Percentiles rank a stretch among this genome's conserved stretches.
These are phyloP conservation scores for Angophora floribunda DNA, from an alignment of 345 rosid species.

Conservation along the genomic window DNA sequence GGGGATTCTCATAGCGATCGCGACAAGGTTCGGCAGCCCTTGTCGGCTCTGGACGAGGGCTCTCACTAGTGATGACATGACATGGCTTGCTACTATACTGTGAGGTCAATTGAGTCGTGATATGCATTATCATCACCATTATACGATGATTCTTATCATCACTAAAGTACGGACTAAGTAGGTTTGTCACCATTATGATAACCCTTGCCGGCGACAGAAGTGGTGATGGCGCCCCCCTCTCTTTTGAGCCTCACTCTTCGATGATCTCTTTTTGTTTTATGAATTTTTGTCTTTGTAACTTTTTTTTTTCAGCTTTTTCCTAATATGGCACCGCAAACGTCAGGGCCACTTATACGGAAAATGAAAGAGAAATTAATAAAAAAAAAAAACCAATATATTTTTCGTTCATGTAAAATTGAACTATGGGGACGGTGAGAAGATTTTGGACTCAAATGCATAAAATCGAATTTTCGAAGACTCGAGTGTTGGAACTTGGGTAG, in stretches of 20 bases:
- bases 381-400: not conserved
- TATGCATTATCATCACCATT: not conserved
- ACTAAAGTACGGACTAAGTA: not conserved
- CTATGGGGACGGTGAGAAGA: not conserved
- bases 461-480: not conserved
- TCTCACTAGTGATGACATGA: not conserved
- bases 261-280: not conserved
- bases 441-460: not conserved
- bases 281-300: not conserved
- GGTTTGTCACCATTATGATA: not conserved
- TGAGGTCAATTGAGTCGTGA: not conserved
- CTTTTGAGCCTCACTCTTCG: not conserved
- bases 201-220: not conserved
- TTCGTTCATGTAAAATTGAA: too few relatives aligned
- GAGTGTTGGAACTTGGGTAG: rapidly evolving
- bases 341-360: not conserved
- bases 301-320: not conserved
- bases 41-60: not conserved
- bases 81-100: rapidly evolving
- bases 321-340: not conserved
- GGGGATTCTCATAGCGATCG: too few relatives aligned
- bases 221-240: not conserved
- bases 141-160: not conserved
- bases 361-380: not conserved
- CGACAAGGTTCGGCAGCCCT: rapidly evolving